Conservation (phyloP, 208 protist species). For the Leishmania tropica region DNA sequence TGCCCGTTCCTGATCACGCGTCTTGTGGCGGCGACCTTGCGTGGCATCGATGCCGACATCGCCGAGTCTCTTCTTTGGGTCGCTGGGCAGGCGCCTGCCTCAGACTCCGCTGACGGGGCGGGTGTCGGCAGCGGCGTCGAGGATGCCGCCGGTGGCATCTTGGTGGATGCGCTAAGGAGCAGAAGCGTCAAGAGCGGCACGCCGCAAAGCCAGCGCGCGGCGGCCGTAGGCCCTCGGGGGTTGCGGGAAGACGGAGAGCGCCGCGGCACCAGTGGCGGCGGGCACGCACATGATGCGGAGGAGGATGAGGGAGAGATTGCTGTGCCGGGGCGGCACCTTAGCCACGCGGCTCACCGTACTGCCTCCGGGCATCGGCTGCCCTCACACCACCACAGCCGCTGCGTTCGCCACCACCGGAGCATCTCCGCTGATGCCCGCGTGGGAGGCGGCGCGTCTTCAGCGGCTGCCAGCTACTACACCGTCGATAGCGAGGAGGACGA, state of each 20-base stretch:
- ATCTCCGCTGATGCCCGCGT: slow-evolving; percentile 10
- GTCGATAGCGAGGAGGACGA: slow-evolving; percentile 5
- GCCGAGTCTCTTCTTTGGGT: slow-evolving; percentile 37
- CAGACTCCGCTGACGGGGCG: not conserved
- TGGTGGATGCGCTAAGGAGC: not conserved
- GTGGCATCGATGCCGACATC: slow-evolving; percentile 29
- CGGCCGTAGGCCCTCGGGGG: not conserved
- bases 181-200: not conserved
- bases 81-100: slow-evolving; percentile 5
- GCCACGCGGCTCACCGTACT: not conserved
- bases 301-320: not conserved
- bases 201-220: not conserved
- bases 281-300: not conserved
- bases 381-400: no score
- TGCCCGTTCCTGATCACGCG: slow-evolving; percentile 60
- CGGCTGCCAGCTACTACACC: not conserved
- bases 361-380: not conserved
- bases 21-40: slow-evolving; percentile 55
- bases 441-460: not conserved
- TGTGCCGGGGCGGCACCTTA: not conserved
- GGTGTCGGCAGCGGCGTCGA: not conserved
- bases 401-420: not conserved
- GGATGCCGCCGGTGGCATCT: not conserved
- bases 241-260: not conserved
- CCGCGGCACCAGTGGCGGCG: not conserved